phyloP scores from a whole-genome alignment of 495 filamentous ascomycete species.

The Penicillium salamii region DNA sequence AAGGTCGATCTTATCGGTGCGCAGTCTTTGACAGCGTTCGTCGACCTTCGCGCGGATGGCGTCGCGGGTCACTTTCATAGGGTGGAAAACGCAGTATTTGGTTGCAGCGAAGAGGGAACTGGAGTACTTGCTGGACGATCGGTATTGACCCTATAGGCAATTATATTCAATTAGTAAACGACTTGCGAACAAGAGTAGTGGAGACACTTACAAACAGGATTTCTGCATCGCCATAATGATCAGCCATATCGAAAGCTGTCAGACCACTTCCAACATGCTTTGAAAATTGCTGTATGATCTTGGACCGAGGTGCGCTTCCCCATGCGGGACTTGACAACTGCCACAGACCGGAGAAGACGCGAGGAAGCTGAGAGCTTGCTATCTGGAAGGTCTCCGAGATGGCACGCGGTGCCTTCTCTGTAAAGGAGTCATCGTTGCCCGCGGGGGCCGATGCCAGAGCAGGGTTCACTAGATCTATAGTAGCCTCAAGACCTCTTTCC shows the following conservation, averaged over 20 bases:
- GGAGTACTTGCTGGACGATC: conserved; percentile 23
- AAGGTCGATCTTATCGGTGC: conserved; percentile 33
- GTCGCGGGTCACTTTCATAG: conserved; percentile 26
- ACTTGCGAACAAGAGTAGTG: too few relatives aligned
- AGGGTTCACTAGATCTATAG: conserved; percentile 1
- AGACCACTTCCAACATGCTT: conserved; percentile 23
- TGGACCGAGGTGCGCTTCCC: conserved; percentile 32
- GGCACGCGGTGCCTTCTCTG: not conserved
- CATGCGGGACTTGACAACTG: conserved; percentile 46
- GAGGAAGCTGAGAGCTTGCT: conserved; percentile 26
- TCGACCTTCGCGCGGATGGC: conserved; percentile 32
- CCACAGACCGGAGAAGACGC: conserved; percentile 45
- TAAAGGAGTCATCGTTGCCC: not conserved
- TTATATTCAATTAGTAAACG: too few relatives aligned
- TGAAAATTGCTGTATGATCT: conserved; percentile 21
- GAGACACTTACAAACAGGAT: conserved; percentile 23
- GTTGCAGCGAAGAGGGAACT: conserved; percentile 35
- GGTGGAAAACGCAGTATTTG: conserved; percentile 38
- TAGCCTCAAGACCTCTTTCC: conserved; percentile 12
- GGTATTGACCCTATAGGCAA: conserved; percentile 31
- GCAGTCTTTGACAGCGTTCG: conserved; percentile 34
- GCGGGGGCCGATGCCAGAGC: not conserved
- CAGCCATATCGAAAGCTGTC: conserved; percentile 43
- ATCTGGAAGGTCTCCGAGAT: conserved; percentile 29
- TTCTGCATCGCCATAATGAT: conserved; percentile 45